Base-by-base conservation (phyloP, 805 yeast genomes). In the Pichia heedii region DNA sequence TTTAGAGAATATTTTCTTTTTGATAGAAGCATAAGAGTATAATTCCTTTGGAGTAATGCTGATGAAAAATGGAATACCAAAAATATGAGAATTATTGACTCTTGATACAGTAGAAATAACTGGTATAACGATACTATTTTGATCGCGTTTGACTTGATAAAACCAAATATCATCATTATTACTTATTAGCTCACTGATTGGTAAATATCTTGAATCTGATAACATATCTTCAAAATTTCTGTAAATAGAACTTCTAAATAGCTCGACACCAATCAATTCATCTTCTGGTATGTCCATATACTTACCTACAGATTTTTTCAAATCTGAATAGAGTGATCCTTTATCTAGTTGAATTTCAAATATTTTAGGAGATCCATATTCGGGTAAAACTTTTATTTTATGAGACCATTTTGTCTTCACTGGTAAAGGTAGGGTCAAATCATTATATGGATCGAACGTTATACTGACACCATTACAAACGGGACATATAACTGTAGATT, bases 391-490 rank as follows among this genome's bases (percentile, higher is more conserved):
- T 2, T 73, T 67, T 30, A 90, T 69, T 19, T 71, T 71, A 34
- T 79, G 81, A 27, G 67, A 63, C 96, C 97, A 89, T 39, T 73
- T 68, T 40, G 79, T 75, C 38, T 76, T 75, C 2, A 81, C 76
- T 0, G 97, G 97, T 21, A 90, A 67, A 0, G 97, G 97, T 36
- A 90, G 65, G 0, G 98, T 88, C 50, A 90, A 65, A 56, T 88
- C 96, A 63, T 79, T 86, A 57, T 79, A 90, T 0, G 98, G 97
- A 60, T 90, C 98, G 64, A 89, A 93, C 0, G 97, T 89, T 22
- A 90, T 73, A 22, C 94, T 82, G 8, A 84, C 74, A 52, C 81
- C 81, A 18, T 71, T 58, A 62, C 98, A 93, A 9, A 65, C 79
- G 0, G 97, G 97, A 57, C 98, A 90, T 12, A 82, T 72, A 43